These are phyloP conservation scores for Diaporthe vaccinii DNA, from an alignment of 2,329 filamentous ascomycete genomes.

Conservation along the genomic window DNA sequence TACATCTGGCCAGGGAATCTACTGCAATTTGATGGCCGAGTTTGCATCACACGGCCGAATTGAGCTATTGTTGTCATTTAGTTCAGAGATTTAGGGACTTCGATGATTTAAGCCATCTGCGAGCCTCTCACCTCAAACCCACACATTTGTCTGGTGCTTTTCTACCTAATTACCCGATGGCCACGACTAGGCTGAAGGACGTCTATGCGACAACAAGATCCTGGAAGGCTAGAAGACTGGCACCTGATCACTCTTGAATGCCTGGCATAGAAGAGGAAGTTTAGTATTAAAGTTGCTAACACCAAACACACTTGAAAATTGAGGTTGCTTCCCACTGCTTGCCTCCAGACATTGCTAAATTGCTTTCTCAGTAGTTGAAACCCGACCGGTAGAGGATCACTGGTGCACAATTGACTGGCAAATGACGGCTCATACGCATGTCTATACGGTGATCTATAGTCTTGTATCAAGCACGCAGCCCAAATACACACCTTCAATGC, in stretches of 20 bases:
- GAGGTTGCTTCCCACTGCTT: not conserved
- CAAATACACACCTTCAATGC: not conserved
- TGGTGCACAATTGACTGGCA: too few species aligned
- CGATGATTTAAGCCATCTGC: not conserved
- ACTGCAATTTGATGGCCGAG: too few species aligned
- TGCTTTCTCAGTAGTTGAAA: not conserved
- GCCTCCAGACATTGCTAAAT: not conserved
- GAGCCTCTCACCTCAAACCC: not conserved
- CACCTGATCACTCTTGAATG: not conserved
- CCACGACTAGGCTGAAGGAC: not conserved
- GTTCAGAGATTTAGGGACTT: not conserved
- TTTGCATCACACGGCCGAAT: too few species aligned
- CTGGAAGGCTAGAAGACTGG: not conserved
- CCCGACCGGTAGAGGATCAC: not conserved
- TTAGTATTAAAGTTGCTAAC: accelerated
- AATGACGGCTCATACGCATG: not conserved
- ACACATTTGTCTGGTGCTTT: not conserved
- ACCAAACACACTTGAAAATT: not conserved
- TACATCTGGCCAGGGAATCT: too few species aligned
- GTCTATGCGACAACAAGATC: not conserved
- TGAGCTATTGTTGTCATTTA: too few species aligned
- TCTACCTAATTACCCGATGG: accelerated
- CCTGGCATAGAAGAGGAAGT: not conserved
- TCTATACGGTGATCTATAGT: slow-evolving; percentile 1
- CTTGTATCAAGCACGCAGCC: not conserved